phyloP scores from a whole-genome alignment of 768 basidiomycete genomes.

The Termitomyces sp. region DNA sequence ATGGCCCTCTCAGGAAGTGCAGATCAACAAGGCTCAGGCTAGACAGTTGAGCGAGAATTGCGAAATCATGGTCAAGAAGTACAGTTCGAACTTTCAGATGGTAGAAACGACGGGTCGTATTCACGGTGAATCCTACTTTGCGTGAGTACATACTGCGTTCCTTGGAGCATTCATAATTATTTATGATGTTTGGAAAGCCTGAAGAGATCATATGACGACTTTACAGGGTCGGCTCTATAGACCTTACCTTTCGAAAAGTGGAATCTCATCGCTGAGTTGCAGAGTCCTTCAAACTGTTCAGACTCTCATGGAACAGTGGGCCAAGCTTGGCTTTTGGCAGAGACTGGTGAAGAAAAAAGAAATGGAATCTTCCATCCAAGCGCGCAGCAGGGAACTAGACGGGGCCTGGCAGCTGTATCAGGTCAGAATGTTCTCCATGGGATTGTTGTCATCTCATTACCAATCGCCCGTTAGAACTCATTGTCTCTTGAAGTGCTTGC shows the following conservation, averaged over 20 bases:
- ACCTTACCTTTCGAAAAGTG: background rate
- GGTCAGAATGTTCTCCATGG: background rate
- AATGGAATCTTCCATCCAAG: background rate
- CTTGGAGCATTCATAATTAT: background rate
- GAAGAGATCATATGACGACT: background rate
- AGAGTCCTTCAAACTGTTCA: background rate
- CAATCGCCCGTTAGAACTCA: background rate
- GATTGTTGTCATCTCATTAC: background rate
- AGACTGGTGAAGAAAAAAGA: background rate
- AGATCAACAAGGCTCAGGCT: background rate
- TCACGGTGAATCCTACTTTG: background rate
- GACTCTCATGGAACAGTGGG: background rate
- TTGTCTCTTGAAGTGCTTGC: background rate
- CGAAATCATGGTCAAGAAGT: background rate
- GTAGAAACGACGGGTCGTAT: too few relatives aligned
- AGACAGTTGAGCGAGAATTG: background rate
- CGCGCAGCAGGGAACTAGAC: background rate
- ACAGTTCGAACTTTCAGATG: background rate
- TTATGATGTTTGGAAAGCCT: background rate
- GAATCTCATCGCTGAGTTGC: background rate
- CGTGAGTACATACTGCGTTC: background rate
- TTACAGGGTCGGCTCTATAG: background rate
- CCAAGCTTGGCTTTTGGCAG: background rate
- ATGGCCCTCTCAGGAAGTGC: background rate
- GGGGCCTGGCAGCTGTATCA: background rate